Evolutionary conservation across 2,329 filamentous ascomycete genomes (phyloP).

Genomic region (Zopfia rhizophila): DNA sequence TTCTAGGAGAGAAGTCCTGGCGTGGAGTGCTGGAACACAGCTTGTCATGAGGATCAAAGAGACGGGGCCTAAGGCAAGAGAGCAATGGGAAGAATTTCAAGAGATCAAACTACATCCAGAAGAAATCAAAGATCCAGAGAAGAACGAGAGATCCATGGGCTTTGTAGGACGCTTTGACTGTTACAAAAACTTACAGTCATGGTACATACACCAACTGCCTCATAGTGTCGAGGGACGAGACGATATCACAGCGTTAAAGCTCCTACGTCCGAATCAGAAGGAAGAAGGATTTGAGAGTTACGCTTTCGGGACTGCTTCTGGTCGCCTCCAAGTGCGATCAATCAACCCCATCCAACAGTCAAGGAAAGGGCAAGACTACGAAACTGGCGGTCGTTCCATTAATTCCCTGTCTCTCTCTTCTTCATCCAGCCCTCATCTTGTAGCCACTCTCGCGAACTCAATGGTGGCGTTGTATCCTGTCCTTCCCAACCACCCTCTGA

Average conservation of each 20-base stretch:
- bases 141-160: too few relatives aligned
- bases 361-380: slow-evolving; percentile 41
- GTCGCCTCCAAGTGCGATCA: slow-evolving; percentile 56
- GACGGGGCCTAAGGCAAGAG: slow-evolving; percentile 43
- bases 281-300: slow-evolving; percentile 56
- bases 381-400: slow-evolving; percentile 57
- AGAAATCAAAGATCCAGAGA: slow-evolving; percentile 21
- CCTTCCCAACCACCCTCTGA: slow-evolving; percentile 31
- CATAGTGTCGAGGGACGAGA: slow-evolving; percentile 63
- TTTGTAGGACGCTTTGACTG: slow-evolving; percentile 41
- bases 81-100: slow-evolving; percentile 31
- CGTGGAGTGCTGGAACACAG: slow-evolving; percentile 69
- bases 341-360: slow-evolving; percentile 24
- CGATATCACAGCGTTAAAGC: slow-evolving; percentile 68
- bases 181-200: slow-evolving; percentile 51
- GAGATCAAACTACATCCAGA: background rate
- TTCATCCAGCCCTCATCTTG: slow-evolving; percentile 57
- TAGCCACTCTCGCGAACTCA: slow-evolving; percentile 61
- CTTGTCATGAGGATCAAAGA: slow-evolving; percentile 63
- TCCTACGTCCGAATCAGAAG: slow-evolving; percentile 59
- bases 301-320: slow-evolving; percentile 67
- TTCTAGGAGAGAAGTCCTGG: slow-evolving; percentile 65
- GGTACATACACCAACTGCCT: slow-evolving; percentile 64
- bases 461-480: slow-evolving; percentile 60
- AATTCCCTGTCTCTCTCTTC: slow-evolving; percentile 60